phyloP scores from a whole-genome alignment of 179 eudicot species.

The Beta macrorhiza region DNA sequence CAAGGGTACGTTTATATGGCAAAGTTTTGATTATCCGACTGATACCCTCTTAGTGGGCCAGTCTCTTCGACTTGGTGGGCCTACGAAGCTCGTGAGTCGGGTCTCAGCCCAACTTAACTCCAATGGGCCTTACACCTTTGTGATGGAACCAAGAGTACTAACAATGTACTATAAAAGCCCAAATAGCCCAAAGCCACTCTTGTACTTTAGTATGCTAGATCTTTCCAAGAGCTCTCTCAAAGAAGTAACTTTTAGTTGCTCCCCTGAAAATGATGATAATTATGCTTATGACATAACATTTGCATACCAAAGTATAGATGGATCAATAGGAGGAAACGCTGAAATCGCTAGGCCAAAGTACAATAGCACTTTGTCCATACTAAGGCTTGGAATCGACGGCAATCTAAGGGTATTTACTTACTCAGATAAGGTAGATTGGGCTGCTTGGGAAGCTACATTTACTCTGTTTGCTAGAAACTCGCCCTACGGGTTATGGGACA shows the following conservation, averaged over 20 bases:
- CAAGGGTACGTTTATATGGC: slow-evolving; percentile 48
- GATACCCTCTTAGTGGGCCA: slow-evolving; percentile 62
- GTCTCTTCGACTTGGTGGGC: slow-evolving; percentile 31
- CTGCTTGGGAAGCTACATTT: slow-evolving; percentile 34
- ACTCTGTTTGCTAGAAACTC: slow-evolving; percentile 30
- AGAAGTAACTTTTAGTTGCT: slow-evolving; percentile 23
- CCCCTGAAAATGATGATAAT: slow-evolving; percentile 26
- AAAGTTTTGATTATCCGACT: slow-evolving; percentile 56
- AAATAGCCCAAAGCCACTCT: slow-evolving; percentile 30
- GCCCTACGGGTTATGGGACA: slow-evolving; percentile 28
- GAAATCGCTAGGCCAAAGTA: slow-evolving; percentile 40
- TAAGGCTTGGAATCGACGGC: slow-evolving; percentile 48
- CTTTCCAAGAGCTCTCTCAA: slow-evolving; percentile 20
- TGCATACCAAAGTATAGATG: slow-evolving; percentile 22
- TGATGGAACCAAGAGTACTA: slow-evolving; percentile 36
- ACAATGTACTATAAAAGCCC: slow-evolving; percentile 44
- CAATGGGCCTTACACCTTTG: slow-evolving; percentile 48
- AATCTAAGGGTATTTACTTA: slow-evolving; percentile 42
- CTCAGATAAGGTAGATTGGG: slow-evolving; percentile 30
- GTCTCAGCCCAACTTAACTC: slow-evolving; percentile 27
- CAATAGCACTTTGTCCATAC: slow-evolving; percentile 41
- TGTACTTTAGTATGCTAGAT: slow-evolving; percentile 32
- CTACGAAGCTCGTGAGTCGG: slow-evolving; percentile 43
- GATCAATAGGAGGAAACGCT: slow-evolving; percentile 7
- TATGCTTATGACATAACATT: slow-evolving; percentile 35